These are phyloP conservation scores for Adansonia madagascariensis DNA, from an alignment of 441 rosid genomes.

Conservation along the genomic window DNA sequence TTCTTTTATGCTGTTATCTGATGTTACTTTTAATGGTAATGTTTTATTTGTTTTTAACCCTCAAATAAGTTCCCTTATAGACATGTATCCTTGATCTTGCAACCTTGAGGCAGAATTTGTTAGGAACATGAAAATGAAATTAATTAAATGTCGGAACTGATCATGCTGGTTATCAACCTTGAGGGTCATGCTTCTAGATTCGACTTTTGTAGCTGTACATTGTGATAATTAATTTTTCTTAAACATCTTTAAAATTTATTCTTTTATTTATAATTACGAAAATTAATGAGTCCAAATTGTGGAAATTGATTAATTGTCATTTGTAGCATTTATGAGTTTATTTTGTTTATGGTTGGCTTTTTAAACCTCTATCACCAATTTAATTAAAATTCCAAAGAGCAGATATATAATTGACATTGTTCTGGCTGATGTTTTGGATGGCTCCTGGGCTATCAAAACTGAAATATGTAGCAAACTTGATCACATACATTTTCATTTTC, in stretches of 20 bases:
- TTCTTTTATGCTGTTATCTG: constrained; percentile 17
- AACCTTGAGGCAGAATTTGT: neutral
- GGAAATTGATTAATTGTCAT: neutral
- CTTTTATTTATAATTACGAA: neutral
- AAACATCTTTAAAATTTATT: neutral
- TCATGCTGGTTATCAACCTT: neutral
- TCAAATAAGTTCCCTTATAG: neutral
- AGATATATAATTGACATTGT: neutral
- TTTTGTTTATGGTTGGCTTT: neutral
- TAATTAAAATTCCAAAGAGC: neutral
- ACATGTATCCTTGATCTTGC: neutral
- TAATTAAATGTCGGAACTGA: neutral
- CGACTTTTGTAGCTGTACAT: neutral
- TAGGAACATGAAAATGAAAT: neutral
- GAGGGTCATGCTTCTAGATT: neutral
- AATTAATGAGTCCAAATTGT: neutral
- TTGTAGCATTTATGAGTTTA: neutral
- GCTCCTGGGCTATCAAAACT: neutral
- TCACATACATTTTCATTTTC: neutral
- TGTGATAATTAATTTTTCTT: neutral
- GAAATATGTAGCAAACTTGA: constrained; percentile 27
- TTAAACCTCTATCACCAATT: neutral
- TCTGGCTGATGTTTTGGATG: constrained; percentile 42
- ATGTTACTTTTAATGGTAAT: neutral
- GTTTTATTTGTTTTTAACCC: neutral